A percentile compares a stretch with the other conserved stretches of the same genome.
Conservation (phyloP, 192 early-diverging fungal genomes). For the Gigaspora rosea region DNA sequence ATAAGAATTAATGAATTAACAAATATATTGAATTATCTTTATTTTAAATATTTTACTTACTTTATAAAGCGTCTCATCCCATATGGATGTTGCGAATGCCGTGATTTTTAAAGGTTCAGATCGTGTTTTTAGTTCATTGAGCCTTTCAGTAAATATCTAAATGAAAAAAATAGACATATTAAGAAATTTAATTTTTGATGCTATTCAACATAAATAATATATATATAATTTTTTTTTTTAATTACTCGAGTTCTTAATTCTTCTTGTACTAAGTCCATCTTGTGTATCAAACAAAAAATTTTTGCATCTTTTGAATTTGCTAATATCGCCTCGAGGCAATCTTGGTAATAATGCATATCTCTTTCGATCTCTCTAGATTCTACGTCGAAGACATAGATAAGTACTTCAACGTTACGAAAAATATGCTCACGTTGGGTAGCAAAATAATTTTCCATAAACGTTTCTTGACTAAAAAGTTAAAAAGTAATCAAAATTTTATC, state of each 20-base stretch:
- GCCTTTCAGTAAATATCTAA: conserved; percentile 68
- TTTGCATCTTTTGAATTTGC: conserved; percentile 84
- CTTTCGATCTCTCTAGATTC: conserved; percentile 88
- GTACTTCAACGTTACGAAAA: conserved; percentile 97
- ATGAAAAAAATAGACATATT: conserved; percentile 16
- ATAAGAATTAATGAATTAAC: neutral
- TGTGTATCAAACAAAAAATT: conserved; percentile 96
- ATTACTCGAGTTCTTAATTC: conserved; percentile 66
- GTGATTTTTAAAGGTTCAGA: conserved; percentile 70
- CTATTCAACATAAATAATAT: neutral
- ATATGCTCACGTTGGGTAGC: conserved; percentile 90
- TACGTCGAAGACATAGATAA: conserved; percentile 98
- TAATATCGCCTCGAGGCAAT: conserved; percentile 80
- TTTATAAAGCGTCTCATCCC: conserved; percentile 92
- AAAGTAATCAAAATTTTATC: neutral
- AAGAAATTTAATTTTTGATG: neutral
- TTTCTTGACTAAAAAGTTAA: conserved; percentile 70
- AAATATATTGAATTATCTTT: neutral
- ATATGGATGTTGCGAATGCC: conserved; percentile 83
- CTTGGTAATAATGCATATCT: conserved; percentile 90
- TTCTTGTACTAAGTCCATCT: conserved; percentile 93
- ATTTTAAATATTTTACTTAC: conserved; percentile 36
- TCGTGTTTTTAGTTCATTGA: conserved; percentile 63
- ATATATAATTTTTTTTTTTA: conserved; percentile 1
- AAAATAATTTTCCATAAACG: conserved; percentile 97